A percentile compares a stretch with the other conserved stretches of the same genome.
These are phyloP conservation scores for Pichia sp. DNA, from an alignment of 1,139 yeast species.

Conservation along the genomic window DNA sequence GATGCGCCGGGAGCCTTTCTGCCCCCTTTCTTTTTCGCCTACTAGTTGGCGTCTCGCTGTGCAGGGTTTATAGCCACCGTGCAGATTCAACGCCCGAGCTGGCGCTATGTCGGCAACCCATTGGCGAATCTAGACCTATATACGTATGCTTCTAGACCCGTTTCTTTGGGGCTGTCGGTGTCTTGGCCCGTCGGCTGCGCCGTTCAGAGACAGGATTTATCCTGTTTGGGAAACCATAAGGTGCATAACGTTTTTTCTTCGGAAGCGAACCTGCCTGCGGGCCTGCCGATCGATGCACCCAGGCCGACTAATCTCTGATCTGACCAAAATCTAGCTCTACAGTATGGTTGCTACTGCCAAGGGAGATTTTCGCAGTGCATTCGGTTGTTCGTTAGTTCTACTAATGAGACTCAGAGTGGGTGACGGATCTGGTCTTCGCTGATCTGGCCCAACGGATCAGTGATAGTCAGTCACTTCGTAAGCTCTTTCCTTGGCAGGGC, in stretches of 20 bases:
- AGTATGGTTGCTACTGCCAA: too few species aligned
- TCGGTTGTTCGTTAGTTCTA: too few species aligned
- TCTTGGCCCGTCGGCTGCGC: neutral
- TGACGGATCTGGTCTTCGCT: too few species aligned
- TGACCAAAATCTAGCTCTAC: too few species aligned
- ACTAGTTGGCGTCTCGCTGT: neutral
- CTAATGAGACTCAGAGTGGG: too few species aligned
- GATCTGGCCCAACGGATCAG: too few species aligned
- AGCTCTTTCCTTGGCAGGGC: too few species aligned
- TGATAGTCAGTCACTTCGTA: too few species aligned
- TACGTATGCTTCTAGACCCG: neutral
- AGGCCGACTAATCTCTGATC: too few species aligned
- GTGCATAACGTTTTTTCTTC: neutral
- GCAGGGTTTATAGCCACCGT: neutral
- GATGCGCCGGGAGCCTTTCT: neutral
- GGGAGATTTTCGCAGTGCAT: too few species aligned
- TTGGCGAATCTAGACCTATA: neutral
- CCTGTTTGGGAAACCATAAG: neutral
- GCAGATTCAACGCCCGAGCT: neutral
- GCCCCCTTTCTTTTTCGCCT: neutral
- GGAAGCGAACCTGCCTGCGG: neutral
- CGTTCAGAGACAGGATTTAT: neutral
- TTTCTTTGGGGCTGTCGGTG: neutral
- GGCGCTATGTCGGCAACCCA: neutral
- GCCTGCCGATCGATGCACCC: too few species aligned